phyloP scores from a whole-genome alignment of 23 red algal genomes.

The Agarophyton chilense region DNA sequence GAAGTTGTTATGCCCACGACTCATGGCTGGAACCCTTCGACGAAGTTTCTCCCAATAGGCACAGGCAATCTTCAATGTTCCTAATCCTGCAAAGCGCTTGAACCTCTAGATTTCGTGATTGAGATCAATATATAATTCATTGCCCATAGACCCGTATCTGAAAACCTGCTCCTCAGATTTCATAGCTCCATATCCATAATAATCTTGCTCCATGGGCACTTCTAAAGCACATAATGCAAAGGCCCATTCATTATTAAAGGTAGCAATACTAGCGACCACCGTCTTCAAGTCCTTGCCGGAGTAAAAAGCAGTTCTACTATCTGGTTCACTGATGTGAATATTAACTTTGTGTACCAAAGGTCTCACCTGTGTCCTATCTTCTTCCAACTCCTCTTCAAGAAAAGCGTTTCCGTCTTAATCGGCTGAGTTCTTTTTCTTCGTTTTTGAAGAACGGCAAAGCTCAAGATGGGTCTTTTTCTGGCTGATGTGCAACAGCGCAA shows the following conservation, averaged over 20 bases:
- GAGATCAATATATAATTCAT: background rate
- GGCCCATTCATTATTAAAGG: slow-evolving; percentile 40
- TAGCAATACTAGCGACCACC: slow-evolving; percentile 2
- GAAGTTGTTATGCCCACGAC: background rate
- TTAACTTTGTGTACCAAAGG: slow-evolving; percentile 26
- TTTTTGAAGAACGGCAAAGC: slow-evolving; percentile 8
- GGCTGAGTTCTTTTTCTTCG: background rate
- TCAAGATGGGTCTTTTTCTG: slow-evolving; percentile 4
- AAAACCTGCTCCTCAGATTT: background rate
- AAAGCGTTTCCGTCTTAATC: background rate
- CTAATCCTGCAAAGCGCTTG: slow-evolving; percentile 38
- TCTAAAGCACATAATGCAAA: slow-evolving; percentile 28
- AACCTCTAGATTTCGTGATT: slow-evolving; percentile 22
- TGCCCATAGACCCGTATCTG: background rate
- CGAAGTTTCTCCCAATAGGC: slow-evolving; percentile 59
- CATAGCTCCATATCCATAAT: background rate
- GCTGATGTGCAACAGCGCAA: slow-evolving; percentile 43
- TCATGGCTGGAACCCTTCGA: background rate
- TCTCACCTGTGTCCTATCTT: background rate
- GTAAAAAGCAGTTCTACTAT: slow-evolving; percentile 33
- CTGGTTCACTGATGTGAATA: slow-evolving; percentile 41
- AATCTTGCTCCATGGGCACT: background rate
- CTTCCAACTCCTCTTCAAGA: background rate
- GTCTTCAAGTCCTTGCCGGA: background rate
- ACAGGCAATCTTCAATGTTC: slow-evolving; percentile 33